A percentile compares a stretch with the other conserved stretches of the same genome.
Conservation (phyloP, 2,329 filamentous ascomycete genomes). For the Fusarium veterinarium region DNA sequence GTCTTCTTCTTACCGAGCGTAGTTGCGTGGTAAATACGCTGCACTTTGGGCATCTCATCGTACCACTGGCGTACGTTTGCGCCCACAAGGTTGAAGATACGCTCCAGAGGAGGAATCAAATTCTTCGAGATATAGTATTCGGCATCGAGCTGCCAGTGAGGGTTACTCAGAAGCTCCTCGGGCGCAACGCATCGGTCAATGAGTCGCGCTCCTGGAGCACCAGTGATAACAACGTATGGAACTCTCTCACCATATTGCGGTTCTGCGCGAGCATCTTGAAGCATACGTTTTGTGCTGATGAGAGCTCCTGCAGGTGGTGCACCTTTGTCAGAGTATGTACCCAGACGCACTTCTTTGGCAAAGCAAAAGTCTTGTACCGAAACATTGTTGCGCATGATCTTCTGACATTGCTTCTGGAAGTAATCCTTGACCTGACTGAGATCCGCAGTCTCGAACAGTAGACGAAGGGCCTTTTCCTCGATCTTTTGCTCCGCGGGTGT, state of each 20-base stretch:
- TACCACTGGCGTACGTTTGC: conserved; percentile 93
- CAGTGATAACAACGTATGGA: conserved; percentile 92
- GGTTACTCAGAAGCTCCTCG: conserved; percentile 80
- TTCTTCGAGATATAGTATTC: conserved; percentile 99
- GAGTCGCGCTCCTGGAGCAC: conserved; percentile 85
- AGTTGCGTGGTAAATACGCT: conserved; percentile 67
- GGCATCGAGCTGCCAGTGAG: conserved; percentile 84
- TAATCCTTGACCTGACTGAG: conserved; percentile 89
- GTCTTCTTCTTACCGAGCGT: conserved; percentile 61
- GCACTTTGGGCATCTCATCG: conserved; percentile 94
- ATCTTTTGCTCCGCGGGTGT: conserved; percentile 97
- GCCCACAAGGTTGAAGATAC: conserved; percentile 96
- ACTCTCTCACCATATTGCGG: conserved; percentile 96
- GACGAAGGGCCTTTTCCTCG: conserved; percentile 88
- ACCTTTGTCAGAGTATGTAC: conserved; percentile 82
- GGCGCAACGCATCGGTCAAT: conserved; percentile 92
- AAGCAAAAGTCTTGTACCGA: conserved; percentile 97
- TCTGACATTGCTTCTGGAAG: conserved; percentile 89
- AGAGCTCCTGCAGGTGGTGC: conserved; percentile 87
- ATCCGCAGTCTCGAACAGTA: conserved; percentile 91
- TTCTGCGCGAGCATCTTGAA: conserved; percentile 85
- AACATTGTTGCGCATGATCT: conserved; percentile 90
- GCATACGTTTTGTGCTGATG: conserved; percentile 87
- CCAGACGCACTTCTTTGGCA: conserved; percentile 89
- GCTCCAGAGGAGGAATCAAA: conserved; percentile 90